A percentile compares a stretch with the other conserved stretches of the same genome.
Evolutionary conservation across 768 basidiomycete genomes (phyloP).

Genomic region (Lactarius tabidus): DNA sequence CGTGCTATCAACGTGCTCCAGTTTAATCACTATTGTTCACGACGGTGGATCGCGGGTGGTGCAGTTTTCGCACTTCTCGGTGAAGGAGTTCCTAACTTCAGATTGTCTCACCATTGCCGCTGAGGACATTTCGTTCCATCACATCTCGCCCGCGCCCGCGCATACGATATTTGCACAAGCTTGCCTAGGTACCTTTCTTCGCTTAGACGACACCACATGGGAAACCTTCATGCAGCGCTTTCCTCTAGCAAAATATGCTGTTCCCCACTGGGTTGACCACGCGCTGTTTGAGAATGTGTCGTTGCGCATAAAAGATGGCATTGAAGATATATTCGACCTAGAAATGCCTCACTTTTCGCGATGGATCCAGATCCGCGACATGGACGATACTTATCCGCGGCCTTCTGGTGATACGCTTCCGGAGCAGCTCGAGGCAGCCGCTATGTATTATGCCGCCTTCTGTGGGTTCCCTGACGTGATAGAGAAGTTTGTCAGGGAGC

Average conservation of each 20-base stretch:
- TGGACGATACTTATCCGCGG: no score
- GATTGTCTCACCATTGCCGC: neutral
- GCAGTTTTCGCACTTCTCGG: conserved; percentile 2
- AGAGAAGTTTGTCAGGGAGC: no score
- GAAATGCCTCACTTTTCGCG: neutral
- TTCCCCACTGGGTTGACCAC: neutral
- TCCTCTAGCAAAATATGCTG: neutral
- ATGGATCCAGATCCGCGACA: neutral
- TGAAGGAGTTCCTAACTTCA: neutral
- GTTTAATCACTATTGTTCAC: neutral
- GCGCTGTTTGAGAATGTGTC: neutral
- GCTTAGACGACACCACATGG: neutral
- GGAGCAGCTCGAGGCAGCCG: neutral
- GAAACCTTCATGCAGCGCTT: neutral
- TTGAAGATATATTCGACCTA: neutral
- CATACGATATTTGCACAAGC: neutral
- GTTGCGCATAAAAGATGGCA: neutral
- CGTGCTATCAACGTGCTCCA: neutral
- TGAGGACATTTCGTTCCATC: neutral
- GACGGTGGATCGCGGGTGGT: neutral
- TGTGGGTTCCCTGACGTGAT: no score
- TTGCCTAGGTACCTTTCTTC: neutral
- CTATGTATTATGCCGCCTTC: no score
- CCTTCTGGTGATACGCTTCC: neutral
- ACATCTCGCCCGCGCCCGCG: neutral